Conservation (phyloP, 768 basidiomycete species). For the Rhizopogon roseolus region DNA sequence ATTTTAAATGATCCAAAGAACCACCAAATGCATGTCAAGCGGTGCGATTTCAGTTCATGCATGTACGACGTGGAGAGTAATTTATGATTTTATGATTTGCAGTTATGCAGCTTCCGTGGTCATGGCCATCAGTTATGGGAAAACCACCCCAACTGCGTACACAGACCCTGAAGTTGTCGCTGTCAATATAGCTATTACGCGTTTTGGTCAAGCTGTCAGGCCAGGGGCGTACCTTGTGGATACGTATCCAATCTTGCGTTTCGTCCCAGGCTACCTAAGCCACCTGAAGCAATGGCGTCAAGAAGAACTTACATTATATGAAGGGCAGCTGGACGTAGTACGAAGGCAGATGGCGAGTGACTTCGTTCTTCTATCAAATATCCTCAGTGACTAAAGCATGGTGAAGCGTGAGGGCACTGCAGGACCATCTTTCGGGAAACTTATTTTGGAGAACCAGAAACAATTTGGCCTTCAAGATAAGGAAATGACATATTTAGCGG, state of each 20-base stretch:
- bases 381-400: neutral
- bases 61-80: neutral
- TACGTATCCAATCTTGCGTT: conserved; percentile 15
- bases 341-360: conserved; percentile 23
- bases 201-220: conserved; percentile 20
- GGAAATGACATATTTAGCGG: conserved; percentile 35
- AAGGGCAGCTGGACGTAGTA: conserved; percentile 23
- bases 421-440: conserved; percentile 28
- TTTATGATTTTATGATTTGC: neutral
- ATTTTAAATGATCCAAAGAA: conserved; percentile 26
- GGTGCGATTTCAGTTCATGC: conserved; percentile 12
- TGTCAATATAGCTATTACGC: conserved; percentile 19
- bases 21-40: conserved; percentile 28
- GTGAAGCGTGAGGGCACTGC: conserved; percentile 20
- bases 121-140: conserved; percentile 35
- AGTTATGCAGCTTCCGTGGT: conserved; percentile 37
- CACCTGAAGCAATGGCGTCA: conserved; percentile 50
- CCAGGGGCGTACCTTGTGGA: conserved; percentile 24
- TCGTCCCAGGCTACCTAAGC: conserved; percentile 34
- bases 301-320: conserved; percentile 32
- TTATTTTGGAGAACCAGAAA: conserved; percentile 31
- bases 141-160: conserved; percentile 32
- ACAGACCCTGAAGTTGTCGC: conserved; percentile 30
- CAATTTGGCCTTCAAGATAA: conserved; percentile 26
- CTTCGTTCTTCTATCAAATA: neutral